These are phyloP conservation scores for Aspergillus mulundensis DNA, from an alignment of 495 filamentous ascomycete species.

Conservation along the genomic window DNA sequence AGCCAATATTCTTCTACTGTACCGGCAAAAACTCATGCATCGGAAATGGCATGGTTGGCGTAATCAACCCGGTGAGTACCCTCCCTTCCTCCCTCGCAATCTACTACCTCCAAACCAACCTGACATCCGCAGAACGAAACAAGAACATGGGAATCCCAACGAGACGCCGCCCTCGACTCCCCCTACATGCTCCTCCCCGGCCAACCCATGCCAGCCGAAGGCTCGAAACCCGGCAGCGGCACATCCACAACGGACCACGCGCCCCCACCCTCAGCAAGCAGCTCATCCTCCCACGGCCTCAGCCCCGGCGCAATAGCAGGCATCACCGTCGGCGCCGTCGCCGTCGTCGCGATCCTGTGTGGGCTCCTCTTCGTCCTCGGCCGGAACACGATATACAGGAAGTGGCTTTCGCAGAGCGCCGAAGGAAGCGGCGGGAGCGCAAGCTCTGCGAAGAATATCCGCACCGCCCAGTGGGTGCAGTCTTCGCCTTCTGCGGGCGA, in stretches of 20 bases:
- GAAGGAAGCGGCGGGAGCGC: background rate
- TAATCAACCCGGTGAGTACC: slow-evolving; percentile 38
- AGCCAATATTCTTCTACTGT: slow-evolving; percentile 42
- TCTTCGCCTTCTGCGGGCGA: background rate
- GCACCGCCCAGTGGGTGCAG: background rate
- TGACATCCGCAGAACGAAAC: slow-evolving; percentile 25
- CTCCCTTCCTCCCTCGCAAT: background rate
- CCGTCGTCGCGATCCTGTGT: slow-evolving; percentile 30
- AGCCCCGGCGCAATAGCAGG: slow-evolving; percentile 37
- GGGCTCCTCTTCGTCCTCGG: slow-evolving; percentile 39
- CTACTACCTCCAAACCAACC: background rate
- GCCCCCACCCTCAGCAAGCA: background rate
- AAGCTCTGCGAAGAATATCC: background rate
- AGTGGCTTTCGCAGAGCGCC: slow-evolving; percentile 25
- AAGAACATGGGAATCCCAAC: slow-evolving; percentile 31
- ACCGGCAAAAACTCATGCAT: slow-evolving; percentile 38
- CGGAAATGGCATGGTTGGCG: slow-evolving; percentile 41
- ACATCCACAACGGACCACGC: background rate
- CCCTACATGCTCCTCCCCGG: slow-evolving; percentile 40
- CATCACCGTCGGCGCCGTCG: slow-evolving; percentile 31
- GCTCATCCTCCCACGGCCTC: slow-evolving; percentile 11
- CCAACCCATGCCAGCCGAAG: slow-evolving; percentile 36
- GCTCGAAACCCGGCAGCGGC: slow-evolving; percentile 12
- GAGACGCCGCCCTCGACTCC: slow-evolving; percentile 25
- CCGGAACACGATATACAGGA: slow-evolving; percentile 32